Conservation (phyloP, 441 rosid genomes). For the Capsella rubella region DNA sequence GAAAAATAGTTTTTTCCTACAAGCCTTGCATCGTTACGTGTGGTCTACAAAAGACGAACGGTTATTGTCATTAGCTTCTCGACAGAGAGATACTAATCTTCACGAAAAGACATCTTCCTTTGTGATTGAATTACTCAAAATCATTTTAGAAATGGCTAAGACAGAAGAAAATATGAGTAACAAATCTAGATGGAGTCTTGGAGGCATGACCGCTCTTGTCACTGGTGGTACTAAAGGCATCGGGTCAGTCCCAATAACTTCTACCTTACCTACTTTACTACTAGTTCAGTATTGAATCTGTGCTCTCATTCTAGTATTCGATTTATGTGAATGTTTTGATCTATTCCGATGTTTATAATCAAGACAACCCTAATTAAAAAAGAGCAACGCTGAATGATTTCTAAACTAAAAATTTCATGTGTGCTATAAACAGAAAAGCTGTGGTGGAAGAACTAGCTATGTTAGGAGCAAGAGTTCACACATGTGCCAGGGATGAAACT, state of each 20-base stretch:
- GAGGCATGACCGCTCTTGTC: conserved; percentile 70
- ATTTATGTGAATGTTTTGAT: conserved; percentile 10
- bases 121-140: background rate
- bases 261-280: conserved; percentile 1
- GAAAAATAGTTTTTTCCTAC: background rate
- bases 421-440: conserved; percentile 29
- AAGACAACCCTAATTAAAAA: background rate
- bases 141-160: conserved; percentile 18
- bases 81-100: background rate
- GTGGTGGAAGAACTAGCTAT: conserved; percentile 45
- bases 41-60: background rate
- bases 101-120: background rate
- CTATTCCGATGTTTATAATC: background rate
- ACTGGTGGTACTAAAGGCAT: conserved; percentile 82
- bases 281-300: background rate
- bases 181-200: conserved; percentile 64
- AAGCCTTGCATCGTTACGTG: background rate
- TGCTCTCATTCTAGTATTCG: background rate
- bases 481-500: conserved; percentile 50
- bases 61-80: background rate
- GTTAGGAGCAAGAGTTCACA: conserved; percentile 44
- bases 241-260: conserved; percentile 51
- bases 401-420: background rate
- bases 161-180: conserved; percentile 15
- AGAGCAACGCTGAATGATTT: background rate